Conservation (phyloP, 2,329 filamentous ascomycete genomes). For the Leptographium lundbergii region DNA sequence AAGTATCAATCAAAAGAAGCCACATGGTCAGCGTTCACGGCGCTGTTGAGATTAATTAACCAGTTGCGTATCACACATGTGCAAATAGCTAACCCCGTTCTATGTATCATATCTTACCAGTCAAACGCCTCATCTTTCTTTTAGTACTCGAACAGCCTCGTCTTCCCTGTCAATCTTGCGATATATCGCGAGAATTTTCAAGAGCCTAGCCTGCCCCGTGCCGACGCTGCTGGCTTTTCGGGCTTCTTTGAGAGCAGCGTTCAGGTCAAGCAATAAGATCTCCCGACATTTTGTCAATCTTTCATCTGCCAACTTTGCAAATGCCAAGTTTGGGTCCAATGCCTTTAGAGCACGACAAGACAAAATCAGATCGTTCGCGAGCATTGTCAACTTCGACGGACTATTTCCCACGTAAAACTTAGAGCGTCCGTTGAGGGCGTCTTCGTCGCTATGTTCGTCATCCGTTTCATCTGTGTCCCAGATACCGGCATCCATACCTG, state of each 20-base stretch:
- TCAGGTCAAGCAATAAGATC: slow-evolving; percentile 43
- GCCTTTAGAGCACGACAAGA: slow-evolving; percentile 28
- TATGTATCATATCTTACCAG: not conserved
- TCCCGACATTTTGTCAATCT: slow-evolving; percentile 40
- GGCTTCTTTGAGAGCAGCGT: slow-evolving; percentile 32
- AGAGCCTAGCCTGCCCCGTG: slow-evolving; percentile 28
- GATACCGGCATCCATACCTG: not conserved
- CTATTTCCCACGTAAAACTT: slow-evolving; percentile 29
- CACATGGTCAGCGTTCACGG: not conserved
- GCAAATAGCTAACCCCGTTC: not conserved
- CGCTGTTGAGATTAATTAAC: not conserved
- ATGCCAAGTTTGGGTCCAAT: slow-evolving; percentile 34
- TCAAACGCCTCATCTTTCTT: slow-evolving; percentile 18
- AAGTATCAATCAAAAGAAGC: not conserved
- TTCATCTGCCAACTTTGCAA: slow-evolving; percentile 39
- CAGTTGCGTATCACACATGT: not conserved
- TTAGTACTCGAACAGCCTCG: slow-evolving; percentile 39
- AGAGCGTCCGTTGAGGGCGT: slow-evolving; percentile 17
- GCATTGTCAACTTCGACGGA: slow-evolving; percentile 29
- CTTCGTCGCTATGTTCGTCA: slow-evolving; percentile 20
- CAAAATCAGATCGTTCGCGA: slow-evolving; percentile 32
- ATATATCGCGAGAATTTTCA: slow-evolving; percentile 42
- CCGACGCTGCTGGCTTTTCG: slow-evolving; percentile 16
- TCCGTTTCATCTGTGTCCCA: slow-evolving; percentile 15
- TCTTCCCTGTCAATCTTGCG: slow-evolving; percentile 36